Conservation (phyloP, 1,284 basidiomycete genomes). For the Leccinum griseonigrum region DNA sequence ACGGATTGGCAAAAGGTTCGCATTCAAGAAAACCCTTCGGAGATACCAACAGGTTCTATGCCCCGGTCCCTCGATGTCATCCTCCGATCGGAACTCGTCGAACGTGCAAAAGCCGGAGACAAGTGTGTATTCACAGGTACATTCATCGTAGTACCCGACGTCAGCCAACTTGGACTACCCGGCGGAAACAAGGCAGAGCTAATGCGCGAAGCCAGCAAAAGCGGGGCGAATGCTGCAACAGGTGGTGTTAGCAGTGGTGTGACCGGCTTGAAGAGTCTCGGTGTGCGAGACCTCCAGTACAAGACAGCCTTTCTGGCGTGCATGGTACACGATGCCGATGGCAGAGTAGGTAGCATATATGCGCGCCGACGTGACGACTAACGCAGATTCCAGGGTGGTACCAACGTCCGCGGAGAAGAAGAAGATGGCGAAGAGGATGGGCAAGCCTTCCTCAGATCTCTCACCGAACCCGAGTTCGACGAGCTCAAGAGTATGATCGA, state of each 20-base stretch:
- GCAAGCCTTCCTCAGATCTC: conserved; percentile 79
- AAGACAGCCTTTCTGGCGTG: conserved; percentile 99
- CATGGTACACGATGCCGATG: conserved; percentile 92
- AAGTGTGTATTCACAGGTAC: conserved; percentile 98
- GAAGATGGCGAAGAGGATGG: conserved; percentile 76
- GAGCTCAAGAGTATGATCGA: conserved; percentile 95
- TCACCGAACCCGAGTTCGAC: conserved; percentile 93
- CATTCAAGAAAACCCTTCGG: conserved; percentile 98
- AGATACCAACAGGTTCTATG: conserved; percentile 99
- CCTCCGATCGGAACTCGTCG: conserved; percentile 92
- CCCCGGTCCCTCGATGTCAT: conserved; percentile 96
- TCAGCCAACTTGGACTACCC: conserved; percentile 92
- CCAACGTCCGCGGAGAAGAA: conserved; percentile 85
- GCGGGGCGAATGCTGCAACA: conserved; percentile 55
- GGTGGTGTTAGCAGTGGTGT: conserved; percentile 84
- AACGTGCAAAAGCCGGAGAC: conserved; percentile 97
- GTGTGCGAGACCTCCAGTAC: conserved; percentile 95
- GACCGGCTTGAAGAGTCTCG: conserved; percentile 90
- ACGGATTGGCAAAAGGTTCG: conserved; percentile 99
- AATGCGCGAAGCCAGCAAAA: conserved; percentile 79
- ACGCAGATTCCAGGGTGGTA: conserved; percentile 54
- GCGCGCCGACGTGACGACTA: conserved; percentile 4
- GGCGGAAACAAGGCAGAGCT: conserved; percentile 93
- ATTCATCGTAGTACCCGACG: conserved; percentile 98
- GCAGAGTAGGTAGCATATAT: conserved; percentile 55